These are phyloP conservation scores for Eragrostis tef DNA, from an alignment of 202 grass and related monocot genomes.

Conservation along the genomic window DNA sequence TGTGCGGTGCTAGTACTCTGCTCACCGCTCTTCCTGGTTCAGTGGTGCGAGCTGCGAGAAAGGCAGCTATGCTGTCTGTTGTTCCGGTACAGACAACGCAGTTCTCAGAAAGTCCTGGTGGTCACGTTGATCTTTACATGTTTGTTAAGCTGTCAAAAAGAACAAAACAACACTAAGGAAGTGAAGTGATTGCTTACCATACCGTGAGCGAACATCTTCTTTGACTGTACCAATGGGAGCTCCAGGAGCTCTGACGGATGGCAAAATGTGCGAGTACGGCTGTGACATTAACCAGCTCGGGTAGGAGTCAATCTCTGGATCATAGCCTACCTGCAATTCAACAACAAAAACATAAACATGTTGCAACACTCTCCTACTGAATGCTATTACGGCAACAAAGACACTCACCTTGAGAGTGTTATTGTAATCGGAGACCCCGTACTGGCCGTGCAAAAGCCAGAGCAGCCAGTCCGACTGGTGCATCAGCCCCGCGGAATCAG, in stretches of 20 bases:
- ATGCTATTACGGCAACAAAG: too few relatives aligned
- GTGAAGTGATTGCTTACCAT: slow-evolving; percentile 45
- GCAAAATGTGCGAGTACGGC: slow-evolving; percentile 63
- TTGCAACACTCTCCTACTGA: not conserved
- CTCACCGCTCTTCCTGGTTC: slow-evolving; percentile 70
- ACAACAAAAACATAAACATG: not conserved
- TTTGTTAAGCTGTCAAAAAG: not conserved
- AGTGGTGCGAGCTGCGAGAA: slow-evolving; percentile 64
- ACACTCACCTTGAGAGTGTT: slow-evolving; percentile 85
- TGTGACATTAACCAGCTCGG: slow-evolving; percentile 73
- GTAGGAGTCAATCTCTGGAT: slow-evolving; percentile 69
- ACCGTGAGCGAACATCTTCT: slow-evolving; percentile 61
- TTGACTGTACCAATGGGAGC: slow-evolving; percentile 58
- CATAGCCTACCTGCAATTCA: slow-evolving; percentile 65
- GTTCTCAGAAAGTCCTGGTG: slow-evolving; percentile 52
- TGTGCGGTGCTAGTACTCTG: not conserved
- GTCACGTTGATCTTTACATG: not conserved
- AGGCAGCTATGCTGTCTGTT: slow-evolving; percentile 81
- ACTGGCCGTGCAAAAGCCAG: slow-evolving; percentile 78
- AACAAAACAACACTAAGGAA: not conserved
- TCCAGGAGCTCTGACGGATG: slow-evolving; percentile 65
- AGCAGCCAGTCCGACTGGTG: slow-evolving; percentile 91
- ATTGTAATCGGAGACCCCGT: slow-evolving; percentile 84
- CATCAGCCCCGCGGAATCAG: slow-evolving; percentile 60
- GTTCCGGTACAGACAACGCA: slow-evolving; percentile 77